Evolutionary conservation across 2,329 filamentous ascomycete genomes (phyloP).

Genomic region (Rhynchosporium secalis): DNA sequence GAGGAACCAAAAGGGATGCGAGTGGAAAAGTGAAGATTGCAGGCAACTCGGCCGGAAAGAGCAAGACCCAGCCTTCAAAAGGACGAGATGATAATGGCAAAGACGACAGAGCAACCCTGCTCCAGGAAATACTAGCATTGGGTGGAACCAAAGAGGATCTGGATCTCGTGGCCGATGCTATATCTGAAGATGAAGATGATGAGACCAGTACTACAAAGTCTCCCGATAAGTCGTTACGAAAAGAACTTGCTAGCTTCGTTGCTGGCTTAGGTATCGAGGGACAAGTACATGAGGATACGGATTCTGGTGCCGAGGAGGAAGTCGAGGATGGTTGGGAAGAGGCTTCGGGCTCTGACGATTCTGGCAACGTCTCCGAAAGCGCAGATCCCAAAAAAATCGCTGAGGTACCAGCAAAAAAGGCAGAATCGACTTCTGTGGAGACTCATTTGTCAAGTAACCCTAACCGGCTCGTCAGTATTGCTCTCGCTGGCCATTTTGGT

Average conservation of each 20-base stretch:
- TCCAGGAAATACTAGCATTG: slow-evolving; percentile 64
- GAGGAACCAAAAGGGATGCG: slow-evolving; percentile 40
- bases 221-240: slow-evolving; percentile 49
- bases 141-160: slow-evolving; percentile 66
- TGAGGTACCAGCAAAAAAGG: slow-evolving; percentile 15
- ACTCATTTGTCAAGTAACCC: slow-evolving; percentile 28
- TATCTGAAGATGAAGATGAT: slow-evolving; percentile 50
- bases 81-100: slow-evolving; percentile 22
- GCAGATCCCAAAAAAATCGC: not conserved
- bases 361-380: slow-evolving; percentile 16
- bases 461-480: slow-evolving; percentile 39
- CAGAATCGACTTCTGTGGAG: not conserved
- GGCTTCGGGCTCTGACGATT: slow-evolving; percentile 38
- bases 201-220: slow-evolving; percentile 28
- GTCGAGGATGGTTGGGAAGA: slow-evolving; percentile 42
- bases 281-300: slow-evolving; percentile 40
- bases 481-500: slow-evolving; percentile 19
- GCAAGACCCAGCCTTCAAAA: slow-evolving; percentile 17
- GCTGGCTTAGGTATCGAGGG: slow-evolving; percentile 52
- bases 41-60: slow-evolving; percentile 31
- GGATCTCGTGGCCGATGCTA: slow-evolving; percentile 57
- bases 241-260: slow-evolving; percentile 55
- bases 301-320: slow-evolving; percentile 39
- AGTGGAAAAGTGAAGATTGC: slow-evolving; percentile 37
- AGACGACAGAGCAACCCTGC: slow-evolving; percentile 44